Conservation (phyloP, 2,329 filamentous ascomycete genomes). For the Colletotrichum noveboracense region DNA sequence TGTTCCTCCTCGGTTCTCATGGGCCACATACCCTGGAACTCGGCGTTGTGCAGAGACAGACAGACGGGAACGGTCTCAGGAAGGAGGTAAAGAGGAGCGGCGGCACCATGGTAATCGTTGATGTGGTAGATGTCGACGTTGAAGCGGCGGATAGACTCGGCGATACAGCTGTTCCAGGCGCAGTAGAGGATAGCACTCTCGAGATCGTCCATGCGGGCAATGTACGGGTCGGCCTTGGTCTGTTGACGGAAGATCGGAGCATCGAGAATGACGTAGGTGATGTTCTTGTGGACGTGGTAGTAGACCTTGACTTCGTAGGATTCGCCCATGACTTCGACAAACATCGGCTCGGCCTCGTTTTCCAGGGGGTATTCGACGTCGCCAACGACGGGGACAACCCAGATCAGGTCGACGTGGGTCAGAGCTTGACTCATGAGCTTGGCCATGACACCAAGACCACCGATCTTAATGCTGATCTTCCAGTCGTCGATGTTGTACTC, state of each 20-base stretch:
- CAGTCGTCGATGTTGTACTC: conserved; percentile 76
- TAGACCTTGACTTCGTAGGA: conserved; percentile 67
- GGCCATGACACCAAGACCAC: conserved; percentile 73
- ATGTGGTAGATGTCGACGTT: conserved; percentile 69
- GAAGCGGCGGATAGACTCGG: conserved; percentile 66
- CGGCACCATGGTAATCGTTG: conserved; percentile 69
- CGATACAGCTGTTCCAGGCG: conserved; percentile 74
- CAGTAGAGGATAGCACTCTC: conserved; percentile 73
- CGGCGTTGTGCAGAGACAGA: conserved; percentile 71
- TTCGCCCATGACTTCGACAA: conserved; percentile 64
- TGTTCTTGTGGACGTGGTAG: conserved; percentile 67
- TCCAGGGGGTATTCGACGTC: conserved; percentile 69
- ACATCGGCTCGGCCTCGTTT: conserved; percentile 63
- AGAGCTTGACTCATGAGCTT: conserved; percentile 72
- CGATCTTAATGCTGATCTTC: conserved; percentile 75
- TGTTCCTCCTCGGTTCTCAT: conserved; percentile 67
- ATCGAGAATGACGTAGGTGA: conserved; percentile 72
- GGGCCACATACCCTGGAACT: conserved; percentile 73
- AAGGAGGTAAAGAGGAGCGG: conserved; percentile 69
- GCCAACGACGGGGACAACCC: conserved; percentile 67
- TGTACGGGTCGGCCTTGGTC: conserved; percentile 67
- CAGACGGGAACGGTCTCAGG: conserved; percentile 66
- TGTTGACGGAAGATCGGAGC: conserved; percentile 71
- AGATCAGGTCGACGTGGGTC: conserved; percentile 68
- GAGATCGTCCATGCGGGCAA: conserved; percentile 72